phyloP scores from a whole-genome alignment of 169 alveolate genomes.

The Cyclospora cayetanensis region DNA sequence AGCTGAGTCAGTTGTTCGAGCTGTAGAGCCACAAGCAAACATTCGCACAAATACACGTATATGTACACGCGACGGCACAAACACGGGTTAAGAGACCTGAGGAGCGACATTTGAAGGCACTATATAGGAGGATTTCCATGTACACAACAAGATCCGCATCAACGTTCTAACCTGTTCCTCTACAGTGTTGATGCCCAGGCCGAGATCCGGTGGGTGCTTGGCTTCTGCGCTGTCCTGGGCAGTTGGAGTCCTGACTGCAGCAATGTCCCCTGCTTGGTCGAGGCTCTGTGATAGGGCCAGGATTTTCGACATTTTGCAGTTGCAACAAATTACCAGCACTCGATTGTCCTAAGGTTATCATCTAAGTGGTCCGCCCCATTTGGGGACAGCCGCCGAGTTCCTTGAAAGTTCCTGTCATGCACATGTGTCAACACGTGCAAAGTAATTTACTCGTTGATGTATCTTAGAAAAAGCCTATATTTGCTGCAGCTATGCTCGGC shows the following conservation, averaged over 20 bases:
- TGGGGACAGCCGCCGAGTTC: neutral
- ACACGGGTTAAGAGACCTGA: neutral
- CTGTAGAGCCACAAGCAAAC: neutral
- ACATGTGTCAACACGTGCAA: neutral
- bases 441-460: neutral
- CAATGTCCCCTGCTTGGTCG: neutral
- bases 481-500: no score
- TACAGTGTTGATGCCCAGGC: conserved; percentile 48
- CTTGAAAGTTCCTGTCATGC: neutral
- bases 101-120: no score
- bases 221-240: neutral
- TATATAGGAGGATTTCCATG: no score
- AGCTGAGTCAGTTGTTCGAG: conserved; percentile 59
- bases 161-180: conserved; percentile 22
- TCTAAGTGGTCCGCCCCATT: neutral
- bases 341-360: neutral
- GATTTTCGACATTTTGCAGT: conserved; percentile 5
- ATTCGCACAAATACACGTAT: neutral
- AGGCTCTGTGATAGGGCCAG: neutral
- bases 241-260: neutral
- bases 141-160: neutral
- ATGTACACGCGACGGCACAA: neutral
- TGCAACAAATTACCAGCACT: neutral
- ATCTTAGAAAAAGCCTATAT: neutral
- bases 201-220: conserved; percentile 31